Base-by-base conservation (phyloP, 805 yeast genomes). In the Yamadazyma sp. region DNA sequence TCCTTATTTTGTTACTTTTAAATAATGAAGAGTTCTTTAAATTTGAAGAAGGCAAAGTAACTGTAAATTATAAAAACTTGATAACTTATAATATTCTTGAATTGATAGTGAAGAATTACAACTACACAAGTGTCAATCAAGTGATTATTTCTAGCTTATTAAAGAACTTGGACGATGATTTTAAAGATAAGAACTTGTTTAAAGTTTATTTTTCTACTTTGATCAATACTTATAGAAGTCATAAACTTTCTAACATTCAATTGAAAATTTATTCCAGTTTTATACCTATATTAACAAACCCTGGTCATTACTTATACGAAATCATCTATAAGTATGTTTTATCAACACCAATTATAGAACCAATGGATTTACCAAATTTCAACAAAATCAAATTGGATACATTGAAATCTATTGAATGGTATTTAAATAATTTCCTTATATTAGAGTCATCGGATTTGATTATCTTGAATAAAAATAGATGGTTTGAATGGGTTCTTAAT, bases 261-360 rank as follows among this genome's bases (percentile, higher is more conserved):
- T 74, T 82, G 58, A 60, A 67, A 12, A 52, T 77, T 36, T 56
- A 80, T 25, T 73, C 86, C 1, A 70, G 74, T 33, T 53, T 87
- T 24, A 60, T 78, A 4, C 73, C 76, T 3, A 64, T 86, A 2
- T 53, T 86, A 39, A 55, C 69, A 5, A 77, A 80, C 42, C 96
- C 97, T 0, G 76, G 80, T 0, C 91, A 86, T 43, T 72, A 70
- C 47, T 55, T 91, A 14, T 85, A 82, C 55, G 96, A 88, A 43
- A 76, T 77, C 45, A 76, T 78, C 0, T 76, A 70, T 47, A 73
- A 81, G 39, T 86, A 79, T 71, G 67, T 88, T 8, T 60, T 86
- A 23, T 60, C 75, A 4, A 74, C 76, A 24, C 80, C 86, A 3
- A 54, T 52, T 11, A 50, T 73, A 30, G 60, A 60, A 40, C 34